phyloP scores from a whole-genome alignment of 371 early-diverging fungal genomes.

The Conidiobolus incongruus region DNA sequence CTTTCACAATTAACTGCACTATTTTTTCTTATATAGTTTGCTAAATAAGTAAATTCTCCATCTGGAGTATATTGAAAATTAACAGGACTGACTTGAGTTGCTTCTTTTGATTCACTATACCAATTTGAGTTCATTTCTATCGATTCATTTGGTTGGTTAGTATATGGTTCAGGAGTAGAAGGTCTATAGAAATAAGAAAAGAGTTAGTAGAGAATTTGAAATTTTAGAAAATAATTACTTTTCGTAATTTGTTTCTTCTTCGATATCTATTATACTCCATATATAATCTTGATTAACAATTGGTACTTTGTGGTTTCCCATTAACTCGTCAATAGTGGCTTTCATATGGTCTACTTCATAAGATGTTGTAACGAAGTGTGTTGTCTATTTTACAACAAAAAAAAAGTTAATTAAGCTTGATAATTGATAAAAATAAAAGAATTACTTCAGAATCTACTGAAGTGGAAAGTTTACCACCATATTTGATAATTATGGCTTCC shows the following conservation, averaged over 20 bases:
- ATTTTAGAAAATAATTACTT: neutral
- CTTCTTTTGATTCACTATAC: neutral
- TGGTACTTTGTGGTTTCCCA: neutral
- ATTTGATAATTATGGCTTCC: neutral
- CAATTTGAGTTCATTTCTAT: neutral
- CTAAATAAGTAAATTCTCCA: conserved; percentile 4
- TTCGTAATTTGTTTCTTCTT: neutral
- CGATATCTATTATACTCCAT: neutral
- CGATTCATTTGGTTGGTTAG: neutral
- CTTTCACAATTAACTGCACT: neutral
- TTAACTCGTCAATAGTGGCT: conserved; percentile 2
- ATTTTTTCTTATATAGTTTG: neutral
- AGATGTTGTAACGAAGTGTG: conserved; percentile 4
- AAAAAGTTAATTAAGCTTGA: too few relatives aligned
- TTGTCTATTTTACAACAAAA: conserved; percentile 2
- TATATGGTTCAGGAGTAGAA: neutral
- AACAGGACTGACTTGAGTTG: too few relatives aligned
- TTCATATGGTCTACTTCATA: conserved; percentile 4
- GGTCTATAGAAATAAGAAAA: neutral
- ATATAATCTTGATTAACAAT: conserved; percentile 4
- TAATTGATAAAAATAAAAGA: too few relatives aligned
- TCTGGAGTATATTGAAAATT: conserved; percentile 2
- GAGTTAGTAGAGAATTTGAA: neutral
- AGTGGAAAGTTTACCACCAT: conserved; percentile 2
- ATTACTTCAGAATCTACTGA: neutral